Conservation (phyloP, 805 yeast species). For the Candida khao-thaluensis region DNA sequence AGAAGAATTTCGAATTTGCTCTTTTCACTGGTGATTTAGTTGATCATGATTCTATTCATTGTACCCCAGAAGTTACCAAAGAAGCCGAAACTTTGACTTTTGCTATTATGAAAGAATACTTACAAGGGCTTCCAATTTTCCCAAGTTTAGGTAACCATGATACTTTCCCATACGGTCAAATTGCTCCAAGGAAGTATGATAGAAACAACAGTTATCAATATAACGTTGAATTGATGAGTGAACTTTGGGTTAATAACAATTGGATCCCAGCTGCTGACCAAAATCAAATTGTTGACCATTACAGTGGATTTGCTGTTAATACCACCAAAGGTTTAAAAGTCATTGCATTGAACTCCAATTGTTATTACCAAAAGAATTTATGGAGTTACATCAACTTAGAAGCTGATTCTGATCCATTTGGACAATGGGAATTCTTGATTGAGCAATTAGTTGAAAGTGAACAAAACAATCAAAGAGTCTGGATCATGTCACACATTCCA, state of each 20-base stretch:
- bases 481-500: conserved; percentile 73
- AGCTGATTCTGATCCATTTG: conserved; percentile 58
- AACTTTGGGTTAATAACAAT: conserved; percentile 36
- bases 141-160: conserved; percentile 73
- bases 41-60: conserved; percentile 58
- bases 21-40: conserved; percentile 74
- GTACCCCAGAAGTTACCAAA: conserved; percentile 60
- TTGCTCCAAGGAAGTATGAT: conserved; percentile 47
- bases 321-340: conserved; percentile 46
- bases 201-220: conserved; percentile 33
- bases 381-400: conserved; percentile 50
- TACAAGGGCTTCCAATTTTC: conserved; percentile 55
- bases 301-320: conserved; percentile 41
- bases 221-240: conserved; percentile 38
- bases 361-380: conserved; percentile 61
- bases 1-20: conserved; percentile 53
- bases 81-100: conserved; percentile 73
- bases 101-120: conserved; percentile 51
- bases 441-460: conserved; percentile 65
- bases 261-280: conserved; percentile 32
- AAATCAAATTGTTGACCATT: conserved; percentile 42
- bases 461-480: conserved; percentile 57
- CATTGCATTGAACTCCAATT: conserved; percentile 63
- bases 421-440: conserved; percentile 59
- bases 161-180: conserved; percentile 68